Percentiles rank a stretch among this genome's conserved stretches.
Evolutionary conservation across 2,329 filamentous ascomycete species (phyloP).

Genomic region (Penicillium sclerotigenum): DNA sequence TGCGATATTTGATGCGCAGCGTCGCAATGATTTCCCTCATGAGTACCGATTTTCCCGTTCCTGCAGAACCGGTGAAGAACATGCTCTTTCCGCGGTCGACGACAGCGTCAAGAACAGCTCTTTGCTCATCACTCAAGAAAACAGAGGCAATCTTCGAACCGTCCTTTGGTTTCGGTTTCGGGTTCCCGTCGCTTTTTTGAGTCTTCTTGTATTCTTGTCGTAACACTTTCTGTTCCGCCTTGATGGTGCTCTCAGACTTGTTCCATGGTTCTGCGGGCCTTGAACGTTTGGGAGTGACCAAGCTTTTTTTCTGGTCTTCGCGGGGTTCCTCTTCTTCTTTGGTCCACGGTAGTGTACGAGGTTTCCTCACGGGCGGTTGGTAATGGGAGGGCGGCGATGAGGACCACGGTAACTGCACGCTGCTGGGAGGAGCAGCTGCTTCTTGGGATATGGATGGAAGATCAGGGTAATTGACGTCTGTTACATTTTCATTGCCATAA

Average conservation of each 20-base stretch:
- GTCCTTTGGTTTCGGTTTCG: slow-evolving; percentile 42
- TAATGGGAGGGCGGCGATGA: slow-evolving; percentile 51
- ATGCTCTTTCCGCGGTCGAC: slow-evolving; percentile 78
- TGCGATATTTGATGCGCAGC: slow-evolving; percentile 70
- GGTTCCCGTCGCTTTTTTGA: slow-evolving; percentile 43
- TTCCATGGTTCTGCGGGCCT: slow-evolving; percentile 62
- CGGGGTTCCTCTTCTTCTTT: slow-evolving; percentile 35
- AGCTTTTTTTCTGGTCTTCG: slow-evolving; percentile 21
- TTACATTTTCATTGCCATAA: slow-evolving; percentile 9
- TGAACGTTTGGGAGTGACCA: slow-evolving; percentile 47
- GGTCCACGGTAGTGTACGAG: slow-evolving; percentile 63
- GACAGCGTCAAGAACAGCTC: slow-evolving; percentile 77
- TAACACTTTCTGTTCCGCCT: slow-evolving; percentile 72
- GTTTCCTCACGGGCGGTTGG: slow-evolving; percentile 48
- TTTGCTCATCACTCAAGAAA: slow-evolving; percentile 81
- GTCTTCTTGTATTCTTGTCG: slow-evolving; percentile 58
- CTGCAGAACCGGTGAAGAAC: slow-evolving; percentile 96
- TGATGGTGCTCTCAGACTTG: slow-evolving; percentile 68
- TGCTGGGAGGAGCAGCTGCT: slow-evolving; percentile 47
- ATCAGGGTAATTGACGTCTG: slow-evolving; percentile 37
- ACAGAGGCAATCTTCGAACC: slow-evolving; percentile 52
- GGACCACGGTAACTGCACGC: slow-evolving; percentile 68
- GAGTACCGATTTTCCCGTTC: slow-evolving; percentile 93
- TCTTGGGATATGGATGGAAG: slow-evolving; percentile 33
- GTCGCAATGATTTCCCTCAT: slow-evolving; percentile 86